Base-by-base conservation (phyloP, 495 filamentous ascomycete genomes). In the Thermothielavioides terrestris region DNA sequence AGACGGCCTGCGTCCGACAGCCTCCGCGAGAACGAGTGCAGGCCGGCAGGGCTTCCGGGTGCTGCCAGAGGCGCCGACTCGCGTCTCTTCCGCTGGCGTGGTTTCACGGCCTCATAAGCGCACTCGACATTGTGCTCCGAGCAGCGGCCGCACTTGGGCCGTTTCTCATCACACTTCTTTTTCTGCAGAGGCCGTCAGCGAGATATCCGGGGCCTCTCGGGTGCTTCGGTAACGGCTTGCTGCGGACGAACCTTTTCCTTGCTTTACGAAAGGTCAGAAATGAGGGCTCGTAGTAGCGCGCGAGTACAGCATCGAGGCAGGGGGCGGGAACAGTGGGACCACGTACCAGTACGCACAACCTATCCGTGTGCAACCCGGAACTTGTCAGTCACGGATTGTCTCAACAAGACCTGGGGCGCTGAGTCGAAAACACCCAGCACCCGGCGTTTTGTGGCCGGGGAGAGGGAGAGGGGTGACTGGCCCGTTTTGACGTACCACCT, bases 101-200 rank as follows among this genome's bases (percentile, higher is more conserved):
- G 79, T 38, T 75, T 77, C 20, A 78, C 71, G 7, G 69, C 61
- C 32, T 81, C 79, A 53, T 83, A 83, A 35, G 66, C 66, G 53
- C 79, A 83, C 41, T 69, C 61, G 15, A 75, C 60, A 12, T 67
- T 66, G 38, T 73, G 71, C 61, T 82, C 79, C 25, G 57, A 51
- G 60, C 79, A 83, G 23, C 79, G 75, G 38, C 75, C 68, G 61
- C 79, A 83, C 47, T 71, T 64, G 2, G 79, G 79, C 14, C 74
- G 75, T 43, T 66, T 69, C 58, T 83, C 79, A 54, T 83, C 78
- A 56, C 79, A 83, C 66, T 83, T 83, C 61, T 83, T 83, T 65
- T 83, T 83, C 73, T 79, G 57, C 57, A 7, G 18, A 5, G 7
- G 17, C 1, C 26, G 35, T 52, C 23, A 49, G 45, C 25, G 18